A percentile compares a stretch with the other conserved stretches of the same genome.
Conservation (phyloP, 345 rosid species). For the Clarkia xantiana region DNA sequence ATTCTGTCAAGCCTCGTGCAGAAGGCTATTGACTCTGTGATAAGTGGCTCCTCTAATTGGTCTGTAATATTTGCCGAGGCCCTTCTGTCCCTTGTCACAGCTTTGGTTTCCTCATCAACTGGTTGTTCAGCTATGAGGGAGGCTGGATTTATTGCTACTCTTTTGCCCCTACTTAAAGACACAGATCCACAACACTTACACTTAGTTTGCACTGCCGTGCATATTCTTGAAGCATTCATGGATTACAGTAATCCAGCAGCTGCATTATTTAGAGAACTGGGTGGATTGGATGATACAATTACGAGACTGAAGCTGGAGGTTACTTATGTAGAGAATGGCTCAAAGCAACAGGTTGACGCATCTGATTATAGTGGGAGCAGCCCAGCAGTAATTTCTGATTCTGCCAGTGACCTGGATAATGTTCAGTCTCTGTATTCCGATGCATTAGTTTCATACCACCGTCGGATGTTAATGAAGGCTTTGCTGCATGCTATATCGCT, state of each 20-base stretch:
- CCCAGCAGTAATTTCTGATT: slow-evolving; percentile 16
- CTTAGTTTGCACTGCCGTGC: slow-evolving; percentile 78
- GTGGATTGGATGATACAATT: slow-evolving; percentile 90
- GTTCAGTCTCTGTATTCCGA: slow-evolving; percentile 64
- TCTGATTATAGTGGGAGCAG: slow-evolving; percentile 30
- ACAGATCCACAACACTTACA: slow-evolving; percentile 87
- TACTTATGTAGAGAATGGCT: slow-evolving; percentile 43
- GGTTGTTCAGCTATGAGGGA: slow-evolving; percentile 94
- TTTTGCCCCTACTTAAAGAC: slow-evolving; percentile 86
- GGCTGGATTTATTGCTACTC: slow-evolving; percentile 85
- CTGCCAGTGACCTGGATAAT: slow-evolving; percentile 40
- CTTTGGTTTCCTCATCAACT: slow-evolving; percentile 77
- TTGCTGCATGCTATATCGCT: slow-evolving; percentile 83
- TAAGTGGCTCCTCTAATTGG: slow-evolving; percentile 50
- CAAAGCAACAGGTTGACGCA: slow-evolving; percentile 38
- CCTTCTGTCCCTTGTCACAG: slow-evolving; percentile 73
- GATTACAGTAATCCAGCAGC: slow-evolving; percentile 93
- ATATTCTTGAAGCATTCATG: slow-evolving; percentile 86
- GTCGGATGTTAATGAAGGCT: slow-evolving; percentile 66
- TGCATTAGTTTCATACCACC: slow-evolving; percentile 65
- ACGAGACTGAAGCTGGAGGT: slow-evolving; percentile 73
- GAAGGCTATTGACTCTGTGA: slow-evolving; percentile 75
- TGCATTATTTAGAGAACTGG: slow-evolving; percentile 84
- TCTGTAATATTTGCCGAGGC: slow-evolving; percentile 86
- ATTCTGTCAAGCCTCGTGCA: slow-evolving; percentile 84